Percentiles rank a stretch among this genome's conserved stretches.
Conservation (phyloP, 192 early-diverging fungal species). For the Gryganskiella cystojenkinii region DNA sequence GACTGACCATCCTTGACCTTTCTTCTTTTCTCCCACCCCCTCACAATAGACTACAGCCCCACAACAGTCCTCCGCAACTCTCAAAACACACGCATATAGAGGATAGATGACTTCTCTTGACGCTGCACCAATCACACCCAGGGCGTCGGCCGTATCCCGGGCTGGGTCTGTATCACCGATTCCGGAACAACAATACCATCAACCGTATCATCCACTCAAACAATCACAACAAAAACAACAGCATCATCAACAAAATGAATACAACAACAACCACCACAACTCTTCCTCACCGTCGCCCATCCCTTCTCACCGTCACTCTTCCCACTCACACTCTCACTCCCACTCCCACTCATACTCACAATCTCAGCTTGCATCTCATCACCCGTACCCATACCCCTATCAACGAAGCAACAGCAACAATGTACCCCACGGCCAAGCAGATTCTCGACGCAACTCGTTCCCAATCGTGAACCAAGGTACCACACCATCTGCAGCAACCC, state of each 20-base stretch:
- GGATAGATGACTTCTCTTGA: neutral
- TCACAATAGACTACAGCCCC: too few species aligned
- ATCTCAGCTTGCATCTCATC: neutral
- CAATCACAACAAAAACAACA: neutral
- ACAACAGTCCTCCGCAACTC: too few species aligned
- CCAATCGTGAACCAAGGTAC: neutral
- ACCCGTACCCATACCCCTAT: neutral
- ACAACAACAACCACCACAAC: neutral
- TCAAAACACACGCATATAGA: too few species aligned
- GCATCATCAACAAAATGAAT: neutral
- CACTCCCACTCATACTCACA: neutral
- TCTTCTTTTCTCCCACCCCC: too few species aligned
- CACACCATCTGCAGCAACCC: constrained; percentile 5
- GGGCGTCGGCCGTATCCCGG: neutral
- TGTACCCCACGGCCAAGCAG: neutral
- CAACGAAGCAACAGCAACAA: neutral
- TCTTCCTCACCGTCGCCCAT: neutral
- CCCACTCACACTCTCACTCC: neutral
- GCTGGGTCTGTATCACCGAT: too few species aligned
- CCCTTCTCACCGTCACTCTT: constrained; percentile 1
- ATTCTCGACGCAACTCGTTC: constrained; percentile 14
- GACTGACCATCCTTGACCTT: neutral
- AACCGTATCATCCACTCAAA: constrained; percentile 6
- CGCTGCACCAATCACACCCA: constrained; percentile 7
- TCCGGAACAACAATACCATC: too few species aligned